Conservation (phyloP, 1,139 yeast species). For the Protomyces arabidopsidicola region DNA sequence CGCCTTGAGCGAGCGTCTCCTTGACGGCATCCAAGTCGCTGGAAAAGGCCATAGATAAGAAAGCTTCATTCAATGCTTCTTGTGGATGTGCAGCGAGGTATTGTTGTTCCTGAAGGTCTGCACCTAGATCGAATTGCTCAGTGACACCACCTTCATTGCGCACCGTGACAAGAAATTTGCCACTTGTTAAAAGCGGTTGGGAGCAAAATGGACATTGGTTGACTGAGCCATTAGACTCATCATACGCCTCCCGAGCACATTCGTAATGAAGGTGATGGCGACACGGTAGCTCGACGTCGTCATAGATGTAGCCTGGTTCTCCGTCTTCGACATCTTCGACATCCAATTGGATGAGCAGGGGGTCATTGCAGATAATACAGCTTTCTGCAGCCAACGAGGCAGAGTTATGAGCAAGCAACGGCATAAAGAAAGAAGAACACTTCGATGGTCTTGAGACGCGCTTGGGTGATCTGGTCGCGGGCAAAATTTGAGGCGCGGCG, state of each 20-base stretch:
- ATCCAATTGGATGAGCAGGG: conserved; percentile 16
- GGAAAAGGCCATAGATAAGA: conserved; percentile 33
- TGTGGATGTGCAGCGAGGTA: conserved; percentile 27
- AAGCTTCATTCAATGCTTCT: conserved; percentile 30
- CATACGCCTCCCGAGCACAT: conserved; percentile 30
- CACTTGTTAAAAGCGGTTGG: conserved; percentile 21
- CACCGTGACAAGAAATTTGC: conserved; percentile 32
- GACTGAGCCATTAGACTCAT: conserved; percentile 27
- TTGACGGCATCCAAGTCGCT: conserved; percentile 34
- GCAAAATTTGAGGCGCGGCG: too few relatives aligned
- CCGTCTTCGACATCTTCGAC: conserved; percentile 7
- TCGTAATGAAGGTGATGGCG: conserved; percentile 35
- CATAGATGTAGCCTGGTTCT: conserved; percentile 11
- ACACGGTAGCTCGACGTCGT: conserved; percentile 32
- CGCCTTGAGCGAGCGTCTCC: conserved; percentile 27
- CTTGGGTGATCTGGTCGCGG: too few relatives aligned
- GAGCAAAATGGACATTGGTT: conserved; percentile 33
- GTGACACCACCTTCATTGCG: conserved; percentile 34
- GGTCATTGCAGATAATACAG: conserved; percentile 21
- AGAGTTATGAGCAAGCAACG: not conserved
- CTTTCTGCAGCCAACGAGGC: conserved; percentile 1
- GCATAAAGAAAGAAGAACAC: not conserved
- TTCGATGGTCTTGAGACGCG: too few relatives aligned
- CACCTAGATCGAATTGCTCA: conserved; percentile 32
- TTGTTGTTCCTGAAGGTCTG: conserved; percentile 32